Base-by-base conservation (phyloP, 371 early-diverging fungal species). In the Dichotomocladium elegans region DNA sequence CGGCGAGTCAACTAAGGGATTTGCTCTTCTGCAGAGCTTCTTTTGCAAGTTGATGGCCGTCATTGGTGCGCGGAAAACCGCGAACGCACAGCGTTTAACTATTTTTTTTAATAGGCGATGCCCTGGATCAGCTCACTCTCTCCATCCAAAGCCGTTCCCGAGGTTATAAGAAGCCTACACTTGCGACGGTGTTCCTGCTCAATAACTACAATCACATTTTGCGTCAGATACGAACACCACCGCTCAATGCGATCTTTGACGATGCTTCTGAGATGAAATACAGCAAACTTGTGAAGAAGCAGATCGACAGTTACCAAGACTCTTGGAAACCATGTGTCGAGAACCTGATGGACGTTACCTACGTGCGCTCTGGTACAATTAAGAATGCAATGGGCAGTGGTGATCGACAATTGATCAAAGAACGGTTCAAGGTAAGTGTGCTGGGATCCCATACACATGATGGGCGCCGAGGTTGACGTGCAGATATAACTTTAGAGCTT, bases 121-220 rank as follows among this genome's bases (percentile, higher is more conserved):
- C 86, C 4, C 47, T 84, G 15, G 81, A 87, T 53, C 77, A 84
- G 14, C 74, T 91, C 47, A 66, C 77, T 5, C 60, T 68, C 7
- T 82, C 75, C 10, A 55, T 91, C 37, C 89, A 91, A 35, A 51
- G 56, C 0, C 88, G 88, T 62, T 74, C 90, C 17, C 72, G 79
- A 55, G 80, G 77, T 11, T 94, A 94, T 70, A 90, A 90, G 54
- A 85, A 88, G 53, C 74, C 82, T n/a, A 79, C 87, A 3, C 55
- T 94, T 30, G 77, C 83, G 0, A 74, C 77, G 4, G 57, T 94
- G 19, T 94, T 94, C 58, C 63, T 90, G 43, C 71, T 92, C 35
- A 94, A 94, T 70, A 94, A 94, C 63, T 88, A 79, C 57, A 80
- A 90, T 50, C 87, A 88, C 57, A 79, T 89, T 19, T 61, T 80